These are phyloP conservation scores for Moesziomyces antarcticus DNA, from an alignment of 1,284 basidiomycete genomes.

Conservation along the genomic window DNA sequence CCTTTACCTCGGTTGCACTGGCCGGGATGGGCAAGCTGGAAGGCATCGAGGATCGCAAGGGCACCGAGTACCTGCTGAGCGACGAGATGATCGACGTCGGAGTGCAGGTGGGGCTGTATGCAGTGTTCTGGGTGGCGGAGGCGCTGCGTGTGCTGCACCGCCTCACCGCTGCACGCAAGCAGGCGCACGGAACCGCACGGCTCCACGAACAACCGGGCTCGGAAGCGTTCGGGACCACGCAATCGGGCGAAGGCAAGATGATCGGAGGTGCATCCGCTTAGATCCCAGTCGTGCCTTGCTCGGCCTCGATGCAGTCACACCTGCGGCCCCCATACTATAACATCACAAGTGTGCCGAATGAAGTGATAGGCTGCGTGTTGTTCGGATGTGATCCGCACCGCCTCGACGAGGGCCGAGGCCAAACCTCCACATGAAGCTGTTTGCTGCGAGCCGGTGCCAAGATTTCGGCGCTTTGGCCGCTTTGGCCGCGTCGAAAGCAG, in stretches of 20 bases:
- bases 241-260: constrained; percentile 17
- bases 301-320: too few relatives aligned
- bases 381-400: too few relatives aligned
- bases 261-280: not conserved
- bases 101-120: constrained; percentile 47
- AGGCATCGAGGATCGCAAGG: constrained; percentile 34
- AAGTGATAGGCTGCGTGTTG: too few relatives aligned
- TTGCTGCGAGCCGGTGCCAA: too few relatives aligned
- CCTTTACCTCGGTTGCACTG: constrained; percentile 45
- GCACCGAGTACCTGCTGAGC: constrained; percentile 47
- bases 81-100: constrained; percentile 54
- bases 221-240: constrained; percentile 7
- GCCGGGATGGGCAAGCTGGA: constrained; percentile 29
- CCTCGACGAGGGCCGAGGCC: too few relatives aligned
- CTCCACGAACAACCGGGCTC: constrained; percentile 9
- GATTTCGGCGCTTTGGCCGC: too few relatives aligned
- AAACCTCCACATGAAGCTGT: too few relatives aligned
- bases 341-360: too few relatives aligned
- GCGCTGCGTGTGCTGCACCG: constrained; percentile 8
- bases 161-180: not conserved
- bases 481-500: too few relatives aligned
- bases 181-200: constrained; percentile 4
- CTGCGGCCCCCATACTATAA: too few relatives aligned
- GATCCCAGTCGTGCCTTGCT: too few relatives aligned
- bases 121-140: constrained; percentile 37